Evolutionary conservation across 2,329 filamentous ascomycete genomes (phyloP), one percentile per base, ranked within the genome.

Genomic region (Exophiala aquamarina): DNA sequence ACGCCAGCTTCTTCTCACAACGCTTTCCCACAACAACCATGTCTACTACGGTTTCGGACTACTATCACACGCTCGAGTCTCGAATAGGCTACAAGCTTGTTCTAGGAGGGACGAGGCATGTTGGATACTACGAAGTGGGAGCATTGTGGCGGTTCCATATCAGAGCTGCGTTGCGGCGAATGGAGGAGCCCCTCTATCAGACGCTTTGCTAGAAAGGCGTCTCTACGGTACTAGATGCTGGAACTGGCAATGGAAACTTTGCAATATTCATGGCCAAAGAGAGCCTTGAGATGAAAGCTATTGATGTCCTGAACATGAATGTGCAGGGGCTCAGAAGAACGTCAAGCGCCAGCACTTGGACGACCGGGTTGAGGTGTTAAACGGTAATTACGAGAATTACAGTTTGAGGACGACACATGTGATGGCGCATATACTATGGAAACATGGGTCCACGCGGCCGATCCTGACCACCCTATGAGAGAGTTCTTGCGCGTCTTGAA

Each of bases 241-340:
- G 76, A 11, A 76, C 72, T 51, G 77, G 77, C 1, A 66, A 70
- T 1, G 77, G 70, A 11, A 66, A 73, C 49, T 76, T 79, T 11
- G 75, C 77, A 2, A 62, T 75, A 4, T 66, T 67, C 58, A 66
- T 80, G 66, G 77, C 74, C 5, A 52, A 60, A 15, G 63, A 62
- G 7, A 67, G 70, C 4, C 59, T 73, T 31, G 62, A 63, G 6
- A 63, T 81, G 5, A 62, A 68, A 9, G 74, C 55, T 18, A 75
- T 81, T 49, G 77, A 81, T 58, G 58, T 80, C 26, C 64, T 74
- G 2, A 67, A 73, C 18, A 68, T 70, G 44, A 76, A 79, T 56
- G 55, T 81, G 23, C 58, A 41, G 70, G 72, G 49, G 73, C 76
- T 3, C 56, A 56, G 44, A 61, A 61, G 6, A 77, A 74, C 56